Conservation (phyloP, 257 asterid genomes). For the Nicotiana tabacum region DNA sequence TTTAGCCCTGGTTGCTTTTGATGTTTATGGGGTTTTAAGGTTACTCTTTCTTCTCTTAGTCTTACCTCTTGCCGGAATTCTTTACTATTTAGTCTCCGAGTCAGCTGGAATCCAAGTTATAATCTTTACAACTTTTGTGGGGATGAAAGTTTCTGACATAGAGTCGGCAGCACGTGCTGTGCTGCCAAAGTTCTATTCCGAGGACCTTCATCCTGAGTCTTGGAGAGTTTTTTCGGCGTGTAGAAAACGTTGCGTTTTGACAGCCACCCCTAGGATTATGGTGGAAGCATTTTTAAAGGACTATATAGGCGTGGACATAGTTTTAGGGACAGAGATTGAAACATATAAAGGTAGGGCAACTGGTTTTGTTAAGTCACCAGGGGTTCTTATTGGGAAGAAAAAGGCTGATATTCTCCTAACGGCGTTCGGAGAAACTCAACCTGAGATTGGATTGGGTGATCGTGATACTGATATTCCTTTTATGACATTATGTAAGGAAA, state of each 20-base stretch:
- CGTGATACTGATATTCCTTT: conserved; percentile 23
- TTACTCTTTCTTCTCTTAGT: conserved; percentile 20
- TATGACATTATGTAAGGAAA: conserved; percentile 28
- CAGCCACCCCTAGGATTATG: conserved; percentile 30
- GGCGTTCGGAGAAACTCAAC: not conserved
- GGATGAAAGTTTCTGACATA: conserved; percentile 19
- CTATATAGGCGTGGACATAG: conserved; percentile 19
- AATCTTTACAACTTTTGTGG: conserved; percentile 22
- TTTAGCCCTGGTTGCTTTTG: conserved; percentile 30
- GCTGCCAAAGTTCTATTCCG: conserved; percentile 23
- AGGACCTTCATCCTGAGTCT: conserved; percentile 29
- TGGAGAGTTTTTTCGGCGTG: conserved; percentile 28
- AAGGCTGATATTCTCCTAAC: conserved; percentile 23
- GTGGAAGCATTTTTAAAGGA: conserved; percentile 27
- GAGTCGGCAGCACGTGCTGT: conserved; percentile 24
- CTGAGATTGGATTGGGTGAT: conserved; percentile 33
- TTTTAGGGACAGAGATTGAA: conserved; percentile 32
- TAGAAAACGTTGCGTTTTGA: conserved; percentile 25
- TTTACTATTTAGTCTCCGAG: conserved; percentile 18
- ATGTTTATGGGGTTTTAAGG: conserved; percentile 28
- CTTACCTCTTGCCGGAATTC: conserved; percentile 12
- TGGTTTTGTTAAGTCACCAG: conserved; percentile 16
- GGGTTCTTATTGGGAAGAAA: conserved; percentile 29
- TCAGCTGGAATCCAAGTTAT: conserved; percentile 17
- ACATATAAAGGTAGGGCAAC: conserved; percentile 35